Conservation (phyloP, 108 stramenopile species). For the Pelagomonas calceolata region DNA sequence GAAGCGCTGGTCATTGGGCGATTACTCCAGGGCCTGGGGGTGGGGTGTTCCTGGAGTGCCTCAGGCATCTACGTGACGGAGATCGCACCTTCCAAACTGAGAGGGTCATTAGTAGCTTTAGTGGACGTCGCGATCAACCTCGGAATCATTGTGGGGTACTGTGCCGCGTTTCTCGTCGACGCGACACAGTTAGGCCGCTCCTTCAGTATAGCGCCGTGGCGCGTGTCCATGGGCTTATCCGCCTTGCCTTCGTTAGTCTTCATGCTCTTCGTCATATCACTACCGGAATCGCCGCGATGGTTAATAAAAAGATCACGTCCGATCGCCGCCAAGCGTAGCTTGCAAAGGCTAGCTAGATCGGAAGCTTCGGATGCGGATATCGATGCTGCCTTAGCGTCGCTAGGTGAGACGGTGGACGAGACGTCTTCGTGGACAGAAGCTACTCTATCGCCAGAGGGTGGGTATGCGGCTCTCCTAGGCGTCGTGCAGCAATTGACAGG, state of each 20-base stretch:
- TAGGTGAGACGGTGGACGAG: neutral
- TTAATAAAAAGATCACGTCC: neutral
- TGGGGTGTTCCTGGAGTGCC: neutral
- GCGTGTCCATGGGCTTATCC: neutral
- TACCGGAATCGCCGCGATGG: slow-evolving; percentile 10
- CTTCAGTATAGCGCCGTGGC: slow-evolving; percentile 9
- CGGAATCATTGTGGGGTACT: slow-evolving; percentile 3
- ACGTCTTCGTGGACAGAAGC: neutral
- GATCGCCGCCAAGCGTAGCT: neutral
- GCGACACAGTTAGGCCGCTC: neutral
- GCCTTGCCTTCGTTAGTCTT: neutral
- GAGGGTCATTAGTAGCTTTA: slow-evolving; percentile 3
- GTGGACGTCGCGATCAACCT: slow-evolving; percentile 12
- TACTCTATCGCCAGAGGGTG: neutral
- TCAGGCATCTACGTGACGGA: slow-evolving; percentile 8
- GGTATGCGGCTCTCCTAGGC: neutral
- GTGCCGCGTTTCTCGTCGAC: slow-evolving; percentile 1
- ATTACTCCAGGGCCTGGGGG: neutral
- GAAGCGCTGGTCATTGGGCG: neutral
- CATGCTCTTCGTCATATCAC: neutral
- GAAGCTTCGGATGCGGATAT: neutral
- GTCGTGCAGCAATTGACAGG: neutral
- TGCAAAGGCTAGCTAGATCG: neutral
- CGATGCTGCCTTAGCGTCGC: too few species aligned
- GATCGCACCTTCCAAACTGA: slow-evolving; percentile 4